Conservation (phyloP, 1,139 yeast species). For the Eremothecium gossypii region DNA sequence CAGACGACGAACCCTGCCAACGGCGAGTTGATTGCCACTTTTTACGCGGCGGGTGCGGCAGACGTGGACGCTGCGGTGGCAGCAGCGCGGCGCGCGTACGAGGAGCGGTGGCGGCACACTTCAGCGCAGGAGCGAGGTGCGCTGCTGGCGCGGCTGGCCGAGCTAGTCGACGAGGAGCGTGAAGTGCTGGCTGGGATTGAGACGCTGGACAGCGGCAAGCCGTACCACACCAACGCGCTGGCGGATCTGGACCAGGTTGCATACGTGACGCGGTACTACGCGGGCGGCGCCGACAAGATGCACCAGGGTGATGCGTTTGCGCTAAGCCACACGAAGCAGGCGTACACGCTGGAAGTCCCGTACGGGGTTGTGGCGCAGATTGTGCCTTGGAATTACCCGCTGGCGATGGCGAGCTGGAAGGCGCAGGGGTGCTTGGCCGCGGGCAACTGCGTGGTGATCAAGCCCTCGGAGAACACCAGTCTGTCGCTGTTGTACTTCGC, state of each 20-base stretch:
- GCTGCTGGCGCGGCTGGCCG: constrained; percentile 43
- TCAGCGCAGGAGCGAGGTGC: constrained; percentile 42
- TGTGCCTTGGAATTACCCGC: constrained; percentile 70
- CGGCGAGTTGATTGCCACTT: constrained; percentile 55
- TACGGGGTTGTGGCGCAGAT: constrained; percentile 71
- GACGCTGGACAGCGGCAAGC: constrained; percentile 60
- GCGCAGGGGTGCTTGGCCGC: constrained; percentile 62
- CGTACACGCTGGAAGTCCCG: constrained; percentile 77
- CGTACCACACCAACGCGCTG: constrained; percentile 41
- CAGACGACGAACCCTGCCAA: constrained; percentile 61
- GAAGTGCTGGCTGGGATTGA: constrained; percentile 48
- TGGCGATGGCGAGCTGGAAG: constrained; percentile 65
- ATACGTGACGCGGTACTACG: constrained; percentile 57
- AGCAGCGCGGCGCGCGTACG: constrained; percentile 64
- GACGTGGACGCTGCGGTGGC: constrained; percentile 74
- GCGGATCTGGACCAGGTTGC: constrained; percentile 57
- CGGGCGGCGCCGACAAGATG: constrained; percentile 84
- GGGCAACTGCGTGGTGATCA: constrained; percentile 58
- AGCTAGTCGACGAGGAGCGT: constrained; percentile 41
- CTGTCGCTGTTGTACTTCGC: constrained; percentile 50
- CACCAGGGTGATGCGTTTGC: constrained; percentile 65
- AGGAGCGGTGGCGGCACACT: constrained; percentile 39
- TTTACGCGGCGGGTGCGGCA: constrained; percentile 53
- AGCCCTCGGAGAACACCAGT: constrained; percentile 66
- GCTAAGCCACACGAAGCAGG: constrained; percentile 50